A percentile compares a stretch with the other conserved stretches of the same genome.
Conservation (phyloP, 2,329 filamentous ascomycete species). For the Fusarium sp. region DNA sequence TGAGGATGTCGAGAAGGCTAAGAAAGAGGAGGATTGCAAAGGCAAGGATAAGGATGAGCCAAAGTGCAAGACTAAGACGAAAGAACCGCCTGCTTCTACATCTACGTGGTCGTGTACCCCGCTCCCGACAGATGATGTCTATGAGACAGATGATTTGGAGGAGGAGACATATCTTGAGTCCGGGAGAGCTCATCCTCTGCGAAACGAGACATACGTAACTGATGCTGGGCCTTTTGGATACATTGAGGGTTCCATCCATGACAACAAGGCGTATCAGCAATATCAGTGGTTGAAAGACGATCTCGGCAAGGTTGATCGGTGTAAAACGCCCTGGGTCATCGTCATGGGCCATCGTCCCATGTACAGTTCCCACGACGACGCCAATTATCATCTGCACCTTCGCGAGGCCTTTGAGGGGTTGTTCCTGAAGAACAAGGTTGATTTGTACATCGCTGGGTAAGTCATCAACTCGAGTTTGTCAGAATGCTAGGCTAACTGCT, state of each 20-base stretch:
- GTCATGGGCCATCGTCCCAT: background rate
- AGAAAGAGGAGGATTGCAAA: background rate
- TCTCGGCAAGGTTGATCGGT: background rate
- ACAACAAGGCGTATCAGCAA: background rate
- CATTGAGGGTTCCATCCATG: background rate
- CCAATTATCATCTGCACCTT: background rate
- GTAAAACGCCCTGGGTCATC: background rate
- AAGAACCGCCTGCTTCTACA: no score
- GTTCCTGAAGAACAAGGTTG: background rate
- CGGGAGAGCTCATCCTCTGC: background rate
- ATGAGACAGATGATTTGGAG: background rate
- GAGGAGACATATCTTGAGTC: background rate
- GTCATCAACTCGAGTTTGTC: fast-evolving
- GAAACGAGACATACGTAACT: background rate
- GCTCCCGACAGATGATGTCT: no score
- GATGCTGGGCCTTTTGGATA: background rate
- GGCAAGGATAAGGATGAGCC: background rate
- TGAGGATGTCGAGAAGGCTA: background rate
- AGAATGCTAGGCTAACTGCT: fast-evolving
- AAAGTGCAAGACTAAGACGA: no score
- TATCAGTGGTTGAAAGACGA: background rate
- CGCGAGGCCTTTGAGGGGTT: background rate
- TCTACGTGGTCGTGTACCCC: no score
- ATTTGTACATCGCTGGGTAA: background rate
- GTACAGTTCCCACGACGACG: background rate